Evolutionary conservation across 108 stramenopile genomes (phyloP).

Genomic region (Mediolabrus comicus): DNA sequence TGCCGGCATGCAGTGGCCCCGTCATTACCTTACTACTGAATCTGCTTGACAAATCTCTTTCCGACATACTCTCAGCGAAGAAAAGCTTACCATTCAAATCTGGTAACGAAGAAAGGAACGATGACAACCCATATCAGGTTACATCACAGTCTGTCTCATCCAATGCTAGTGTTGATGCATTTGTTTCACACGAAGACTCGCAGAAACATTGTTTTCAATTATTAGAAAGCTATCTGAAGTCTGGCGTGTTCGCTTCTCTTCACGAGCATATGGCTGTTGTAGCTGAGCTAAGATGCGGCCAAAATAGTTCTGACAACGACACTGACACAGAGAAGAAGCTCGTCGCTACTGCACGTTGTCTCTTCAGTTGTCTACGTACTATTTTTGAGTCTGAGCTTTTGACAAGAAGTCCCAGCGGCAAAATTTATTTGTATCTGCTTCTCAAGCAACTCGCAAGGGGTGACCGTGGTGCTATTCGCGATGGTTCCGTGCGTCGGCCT

Average conservation of each 20-base stretch:
- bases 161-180: neutral
- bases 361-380: slow-evolving; percentile 32
- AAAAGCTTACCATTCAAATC: slow-evolving; percentile 12
- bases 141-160: neutral
- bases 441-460: slow-evolving; percentile 41
- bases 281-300: slow-evolving; percentile 33
- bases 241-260: slow-evolving; percentile 35
- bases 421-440: slow-evolving; percentile 19
- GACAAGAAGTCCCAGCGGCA: slow-evolving; percentile 25
- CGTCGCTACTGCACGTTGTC: slow-evolving; percentile 16
- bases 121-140: slow-evolving; percentile 31
- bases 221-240: slow-evolving; percentile 25
- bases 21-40: slow-evolving; percentile 27
- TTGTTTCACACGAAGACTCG: slow-evolving; percentile 10
- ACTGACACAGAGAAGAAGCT: slow-evolving; percentile 11
- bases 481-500: slow-evolving; percentile 2
- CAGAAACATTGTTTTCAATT: slow-evolving; percentile 19
- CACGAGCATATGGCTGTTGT: slow-evolving; percentile 44
- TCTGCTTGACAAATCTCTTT: slow-evolving; percentile 24
- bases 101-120: slow-evolving; percentile 4
- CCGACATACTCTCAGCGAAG: slow-evolving; percentile 19
- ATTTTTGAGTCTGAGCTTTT: slow-evolving; percentile 35
- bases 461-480: slow-evolving; percentile 1
- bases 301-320: slow-evolving; percentile 16
- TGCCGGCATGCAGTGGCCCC: slow-evolving; percentile 20